phyloP scores from a whole-genome alignment of 495 filamentous ascomycete genomes.

The Hypoxylon cercidicola region DNA sequence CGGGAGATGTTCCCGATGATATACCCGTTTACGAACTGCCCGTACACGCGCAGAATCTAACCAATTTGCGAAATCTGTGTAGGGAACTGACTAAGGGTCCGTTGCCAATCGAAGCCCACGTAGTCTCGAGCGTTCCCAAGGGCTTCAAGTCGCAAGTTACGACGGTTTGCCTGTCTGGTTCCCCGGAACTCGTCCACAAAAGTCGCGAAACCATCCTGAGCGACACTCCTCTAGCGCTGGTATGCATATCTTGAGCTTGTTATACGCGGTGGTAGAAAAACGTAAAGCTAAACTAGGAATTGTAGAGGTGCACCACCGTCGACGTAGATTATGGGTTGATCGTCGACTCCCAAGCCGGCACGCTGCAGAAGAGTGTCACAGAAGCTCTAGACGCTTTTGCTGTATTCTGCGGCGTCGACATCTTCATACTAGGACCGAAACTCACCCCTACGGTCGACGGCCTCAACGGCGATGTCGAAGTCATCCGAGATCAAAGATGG shows the following conservation, averaged over 20 bases:
- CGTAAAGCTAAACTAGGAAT: constrained; percentile 41
- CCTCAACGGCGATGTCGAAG: constrained; percentile 63
- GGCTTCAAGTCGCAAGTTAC: constrained; percentile 78
- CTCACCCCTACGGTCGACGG: constrained; percentile 71
- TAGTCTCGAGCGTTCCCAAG: constrained; percentile 85
- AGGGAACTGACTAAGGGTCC: constrained; percentile 75
- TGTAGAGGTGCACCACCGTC: constrained; percentile 87
- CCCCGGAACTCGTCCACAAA: constrained; percentile 82
- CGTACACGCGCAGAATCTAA: constrained; percentile 85
- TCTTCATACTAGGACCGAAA: constrained; percentile 91
- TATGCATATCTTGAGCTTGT: constrained; percentile 57
- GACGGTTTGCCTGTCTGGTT: constrained; percentile 88
- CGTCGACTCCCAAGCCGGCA: constrained; percentile 77
- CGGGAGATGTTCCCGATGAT: constrained; percentile 84
- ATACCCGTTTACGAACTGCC: constrained; percentile 86
- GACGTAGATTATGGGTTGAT: constrained; percentile 92
- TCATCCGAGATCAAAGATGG: constrained; percentile 76
- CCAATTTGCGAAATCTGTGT: constrained; percentile 78
- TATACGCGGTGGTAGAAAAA: constrained; percentile 18
- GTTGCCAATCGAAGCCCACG: constrained; percentile 79
- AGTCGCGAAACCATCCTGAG: constrained; percentile 86
- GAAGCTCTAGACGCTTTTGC: constrained; percentile 86
- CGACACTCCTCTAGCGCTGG: constrained; percentile 86
- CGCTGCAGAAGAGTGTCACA: constrained; percentile 70
- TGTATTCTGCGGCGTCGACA: constrained; percentile 88